phyloP scores from a whole-genome alignment of 2,329 filamentous ascomycete species.

The Xylaria sp. region DNA sequence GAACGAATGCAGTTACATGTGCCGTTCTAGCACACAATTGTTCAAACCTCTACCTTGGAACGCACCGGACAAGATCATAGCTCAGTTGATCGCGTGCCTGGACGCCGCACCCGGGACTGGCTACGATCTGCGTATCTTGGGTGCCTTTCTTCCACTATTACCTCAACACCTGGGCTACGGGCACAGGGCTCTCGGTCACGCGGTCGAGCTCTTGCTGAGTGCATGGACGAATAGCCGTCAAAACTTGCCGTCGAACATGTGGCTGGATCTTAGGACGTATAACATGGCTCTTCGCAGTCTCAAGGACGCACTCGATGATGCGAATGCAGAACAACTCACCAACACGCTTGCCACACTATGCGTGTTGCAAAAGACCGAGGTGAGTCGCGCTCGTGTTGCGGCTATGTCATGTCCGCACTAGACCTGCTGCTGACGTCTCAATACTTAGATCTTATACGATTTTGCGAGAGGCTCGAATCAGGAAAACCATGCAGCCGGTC shows the following conservation, averaged over 20 bases:
- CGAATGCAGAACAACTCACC: slow-evolving; percentile 36
- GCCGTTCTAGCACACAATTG: slow-evolving; percentile 16
- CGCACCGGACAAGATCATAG: slow-evolving; percentile 39
- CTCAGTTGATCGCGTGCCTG: slow-evolving; percentile 41
- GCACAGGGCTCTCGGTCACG: slow-evolving; percentile 40
- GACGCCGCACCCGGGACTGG: slow-evolving; percentile 43
- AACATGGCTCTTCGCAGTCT: slow-evolving; percentile 45
- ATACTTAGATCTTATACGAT: slow-evolving; percentile 43
- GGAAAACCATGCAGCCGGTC: slow-evolving; percentile 46
- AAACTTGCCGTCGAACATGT: slow-evolving; percentile 37
- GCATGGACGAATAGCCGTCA: slow-evolving; percentile 46
- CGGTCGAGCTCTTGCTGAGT: slow-evolving; percentile 43
- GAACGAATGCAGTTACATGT: slow-evolving; percentile 34
- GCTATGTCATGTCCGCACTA: not conserved
- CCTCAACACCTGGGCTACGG: slow-evolving; percentile 41
- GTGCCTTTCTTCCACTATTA: slow-evolving; percentile 44
- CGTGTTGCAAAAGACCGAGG: slow-evolving; percentile 48
- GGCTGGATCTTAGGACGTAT: slow-evolving; percentile 46
- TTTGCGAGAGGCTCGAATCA: slow-evolving; percentile 45
- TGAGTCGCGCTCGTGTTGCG: slow-evolving; percentile 22
- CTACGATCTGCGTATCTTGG: slow-evolving; percentile 45
- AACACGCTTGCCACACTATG: slow-evolving; percentile 44
- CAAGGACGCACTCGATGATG: slow-evolving; percentile 42
- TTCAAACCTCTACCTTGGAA: slow-evolving; percentile 35
- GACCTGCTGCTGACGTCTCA: slow-evolving; percentile 7